These are phyloP conservation scores for Henckelia pumila DNA, from an alignment of 257 asterid species.

Conservation along the genomic window DNA sequence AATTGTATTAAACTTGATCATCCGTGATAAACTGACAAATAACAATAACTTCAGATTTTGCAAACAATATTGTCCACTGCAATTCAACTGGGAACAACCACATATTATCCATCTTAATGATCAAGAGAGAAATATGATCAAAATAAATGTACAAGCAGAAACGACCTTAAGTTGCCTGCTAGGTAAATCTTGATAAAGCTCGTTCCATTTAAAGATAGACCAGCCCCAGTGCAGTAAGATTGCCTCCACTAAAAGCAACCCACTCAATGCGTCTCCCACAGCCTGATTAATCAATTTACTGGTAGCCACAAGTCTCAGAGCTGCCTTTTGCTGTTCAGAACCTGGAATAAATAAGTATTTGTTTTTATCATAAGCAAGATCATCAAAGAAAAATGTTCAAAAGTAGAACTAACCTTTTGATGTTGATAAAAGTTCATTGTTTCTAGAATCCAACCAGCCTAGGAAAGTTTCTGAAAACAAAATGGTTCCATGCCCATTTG, in stretches of 20 bases:
- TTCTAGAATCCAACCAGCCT: slow-evolving; percentile 53
- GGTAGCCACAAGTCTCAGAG: slow-evolving; percentile 72
- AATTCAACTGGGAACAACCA: slow-evolving; percentile 14
- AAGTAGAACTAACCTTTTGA: slow-evolving; percentile 52
- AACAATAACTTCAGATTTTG: not conserved
- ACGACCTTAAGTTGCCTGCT: slow-evolving; percentile 93
- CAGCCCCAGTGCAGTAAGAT: slow-evolving; percentile 68
- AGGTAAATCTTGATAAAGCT: slow-evolving; percentile 83
- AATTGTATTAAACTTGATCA: not conserved
- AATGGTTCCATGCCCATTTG: slow-evolving; percentile 97
- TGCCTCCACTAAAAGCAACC: slow-evolving; percentile 81
- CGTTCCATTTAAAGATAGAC: slow-evolving; percentile 79
- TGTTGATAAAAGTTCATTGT: slow-evolving; percentile 44
- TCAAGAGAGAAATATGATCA: slow-evolving; percentile 8
- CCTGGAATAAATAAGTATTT: slow-evolving; percentile 35
- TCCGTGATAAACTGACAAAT: not conserved
- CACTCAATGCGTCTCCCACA: slow-evolving; percentile 89
- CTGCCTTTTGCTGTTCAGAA: slow-evolving; percentile 72
- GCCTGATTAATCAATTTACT: slow-evolving; percentile 91
- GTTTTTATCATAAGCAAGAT: slow-evolving; percentile 12
- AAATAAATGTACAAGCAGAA: slow-evolving; percentile 13
- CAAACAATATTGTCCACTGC: not conserved
- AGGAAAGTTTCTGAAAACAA: slow-evolving; percentile 71
- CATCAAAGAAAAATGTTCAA: slow-evolving; percentile 9
- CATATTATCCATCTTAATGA: slow-evolving; percentile 4